These are phyloP conservation scores for Pseudogymnoascus sp. DNA, from an alignment of 2,329 filamentous ascomycete genomes.

Conservation along the genomic window DNA sequence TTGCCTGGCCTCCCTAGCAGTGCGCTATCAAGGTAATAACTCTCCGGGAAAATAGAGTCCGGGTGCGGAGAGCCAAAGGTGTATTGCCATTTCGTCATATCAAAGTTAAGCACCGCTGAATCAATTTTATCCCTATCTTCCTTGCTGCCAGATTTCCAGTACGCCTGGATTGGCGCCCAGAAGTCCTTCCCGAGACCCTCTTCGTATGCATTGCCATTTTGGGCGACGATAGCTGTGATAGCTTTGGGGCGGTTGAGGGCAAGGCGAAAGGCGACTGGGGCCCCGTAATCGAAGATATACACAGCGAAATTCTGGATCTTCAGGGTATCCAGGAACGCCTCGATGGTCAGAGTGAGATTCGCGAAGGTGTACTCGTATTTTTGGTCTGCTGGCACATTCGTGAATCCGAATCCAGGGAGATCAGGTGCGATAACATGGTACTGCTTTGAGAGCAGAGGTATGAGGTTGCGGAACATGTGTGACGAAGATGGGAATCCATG, in stretches of 20 bases:
- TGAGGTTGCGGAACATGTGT: conserved; percentile 38
- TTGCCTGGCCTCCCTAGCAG: conserved; percentile 43
- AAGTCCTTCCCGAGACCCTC: conserved; percentile 40
- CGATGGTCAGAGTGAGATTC: conserved; percentile 40
- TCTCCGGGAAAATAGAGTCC: neutral
- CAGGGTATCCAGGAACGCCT: conserved; percentile 41
- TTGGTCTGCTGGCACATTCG: conserved; percentile 32
- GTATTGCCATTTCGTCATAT: conserved; percentile 19
- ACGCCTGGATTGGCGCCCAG: conserved; percentile 18
- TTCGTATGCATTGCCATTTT: conserved; percentile 54
- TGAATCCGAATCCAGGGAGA: conserved; percentile 53
- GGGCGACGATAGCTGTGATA: conserved; percentile 45
- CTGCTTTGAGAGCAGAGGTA: conserved; percentile 30
- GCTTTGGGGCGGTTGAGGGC: conserved; percentile 41
- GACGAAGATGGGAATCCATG: conserved; percentile 40
- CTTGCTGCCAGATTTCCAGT: conserved; percentile 15
- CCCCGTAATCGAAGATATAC: conserved; percentile 58
- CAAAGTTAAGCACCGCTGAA: conserved; percentile 17
- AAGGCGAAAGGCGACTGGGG: conserved; percentile 46
- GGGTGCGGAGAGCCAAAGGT: neutral
- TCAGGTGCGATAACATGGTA: conserved; percentile 47
- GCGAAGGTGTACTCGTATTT: conserved; percentile 48
- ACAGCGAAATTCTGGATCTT: conserved; percentile 41
- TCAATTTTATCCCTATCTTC: conserved; percentile 14
- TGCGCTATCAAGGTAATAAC: conserved; percentile 40